These are phyloP conservation scores for Talaromyces albobiverticillius DNA, from an alignment of 2,329 filamentous ascomycete genomes.

Conservation along the genomic window DNA sequence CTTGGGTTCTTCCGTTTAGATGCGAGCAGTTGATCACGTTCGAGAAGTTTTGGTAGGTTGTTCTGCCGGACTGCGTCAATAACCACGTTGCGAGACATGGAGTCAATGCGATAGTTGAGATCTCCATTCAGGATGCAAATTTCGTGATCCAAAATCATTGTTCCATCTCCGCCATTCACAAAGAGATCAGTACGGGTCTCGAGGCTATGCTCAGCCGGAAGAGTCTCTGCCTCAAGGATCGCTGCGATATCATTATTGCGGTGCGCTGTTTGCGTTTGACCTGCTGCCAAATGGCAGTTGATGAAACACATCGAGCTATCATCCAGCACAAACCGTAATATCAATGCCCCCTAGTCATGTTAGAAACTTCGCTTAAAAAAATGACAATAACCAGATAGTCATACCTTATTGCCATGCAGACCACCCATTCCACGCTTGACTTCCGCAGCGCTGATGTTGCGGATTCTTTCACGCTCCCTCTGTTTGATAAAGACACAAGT, in stretches of 20 bases:
- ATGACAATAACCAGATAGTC: conserved; percentile 14
- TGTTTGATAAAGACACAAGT: conserved; percentile 93
- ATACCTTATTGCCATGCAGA: conserved; percentile 84
- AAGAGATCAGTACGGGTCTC: conserved; percentile 71
- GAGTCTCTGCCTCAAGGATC: conserved; percentile 74
- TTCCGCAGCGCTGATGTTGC: conserved; percentile 73
- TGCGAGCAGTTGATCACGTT: conserved; percentile 88
- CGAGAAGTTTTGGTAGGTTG: conserved; percentile 81
- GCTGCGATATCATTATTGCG: conserved; percentile 90
- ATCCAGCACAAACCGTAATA: conserved; percentile 89
- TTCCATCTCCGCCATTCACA: conserved; percentile 88
- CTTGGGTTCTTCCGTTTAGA: conserved; percentile 84
- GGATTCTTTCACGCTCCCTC: conserved; percentile 70
- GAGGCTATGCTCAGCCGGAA: conserved; percentile 70
- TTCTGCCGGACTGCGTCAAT: conserved; percentile 77
- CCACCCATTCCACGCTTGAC: conserved; percentile 97
- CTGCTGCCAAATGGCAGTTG: conserved; percentile 95
- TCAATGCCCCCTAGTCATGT: conserved; percentile 65
- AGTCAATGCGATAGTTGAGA: conserved; percentile 96
- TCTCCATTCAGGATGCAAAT: conserved; percentile 96
- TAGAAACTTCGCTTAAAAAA: neutral
- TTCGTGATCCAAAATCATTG: conserved; percentile 93
- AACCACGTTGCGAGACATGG: conserved; percentile 90
- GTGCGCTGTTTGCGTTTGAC: conserved; percentile 83
- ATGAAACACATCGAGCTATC: conserved; percentile 94